A percentile compares a stretch with the other conserved stretches of the same genome.
Conservation (phyloP, 345 rosid species). For the Geranium brycei region DNA sequence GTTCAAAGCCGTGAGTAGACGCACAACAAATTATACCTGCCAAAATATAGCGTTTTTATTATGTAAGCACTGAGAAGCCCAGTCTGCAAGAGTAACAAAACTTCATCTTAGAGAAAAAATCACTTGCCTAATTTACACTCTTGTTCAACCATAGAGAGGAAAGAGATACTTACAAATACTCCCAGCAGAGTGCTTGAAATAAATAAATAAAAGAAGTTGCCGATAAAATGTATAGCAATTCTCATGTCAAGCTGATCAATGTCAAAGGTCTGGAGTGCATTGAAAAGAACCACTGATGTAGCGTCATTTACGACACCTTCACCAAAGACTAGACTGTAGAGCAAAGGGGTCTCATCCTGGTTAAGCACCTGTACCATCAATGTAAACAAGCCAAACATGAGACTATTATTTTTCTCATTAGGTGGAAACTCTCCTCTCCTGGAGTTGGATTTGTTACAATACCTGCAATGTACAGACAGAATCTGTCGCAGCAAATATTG, state of each 20-base stretch:
- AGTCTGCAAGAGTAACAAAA: constrained; percentile 21
- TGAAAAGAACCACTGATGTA: constrained; percentile 39
- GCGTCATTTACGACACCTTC: constrained; percentile 48
- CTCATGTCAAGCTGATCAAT: constrained; percentile 25
- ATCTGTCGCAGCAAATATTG: constrained; percentile 43
- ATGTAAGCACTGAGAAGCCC: constrained; percentile 38
- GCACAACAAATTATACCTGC: constrained; percentile 22
- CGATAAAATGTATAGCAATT: constrained; percentile 20
- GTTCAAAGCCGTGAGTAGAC: too few relatives aligned
- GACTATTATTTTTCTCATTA: background rate
- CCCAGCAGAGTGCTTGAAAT: constrained; percentile 36
- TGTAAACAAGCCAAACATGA: background rate
- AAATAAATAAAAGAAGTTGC: constrained; percentile 34
- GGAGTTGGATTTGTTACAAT: background rate
- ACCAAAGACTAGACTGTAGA: constrained; percentile 39
- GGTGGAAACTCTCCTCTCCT: background rate
- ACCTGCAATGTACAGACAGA: constrained; percentile 48
- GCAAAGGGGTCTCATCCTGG: constrained; percentile 39
- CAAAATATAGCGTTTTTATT: constrained; percentile 36
- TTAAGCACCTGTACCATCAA: constrained; percentile 23
- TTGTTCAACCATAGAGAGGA: background rate
- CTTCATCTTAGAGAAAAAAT: background rate
- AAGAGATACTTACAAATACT: constrained; percentile 13
- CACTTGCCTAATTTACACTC: background rate
- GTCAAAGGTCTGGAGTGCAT: constrained; percentile 35